phyloP scores from a whole-genome alignment of 2,329 filamentous ascomycete species.

The Paracoccidioides brasiliensis region DNA sequence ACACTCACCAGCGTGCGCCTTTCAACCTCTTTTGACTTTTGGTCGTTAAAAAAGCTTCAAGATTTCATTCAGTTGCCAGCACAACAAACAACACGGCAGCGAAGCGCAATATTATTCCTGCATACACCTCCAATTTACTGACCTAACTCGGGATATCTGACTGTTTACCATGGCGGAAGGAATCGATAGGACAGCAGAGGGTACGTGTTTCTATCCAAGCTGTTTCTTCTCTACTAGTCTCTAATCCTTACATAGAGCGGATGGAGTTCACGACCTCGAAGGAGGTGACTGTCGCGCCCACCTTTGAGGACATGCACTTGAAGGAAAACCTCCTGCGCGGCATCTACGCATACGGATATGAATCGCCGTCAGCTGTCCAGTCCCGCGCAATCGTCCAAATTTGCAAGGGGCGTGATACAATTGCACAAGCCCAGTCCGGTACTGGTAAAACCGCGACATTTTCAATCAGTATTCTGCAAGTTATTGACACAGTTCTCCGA shows the following conservation, averaged over 20 bases:
- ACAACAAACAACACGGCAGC: background rate
- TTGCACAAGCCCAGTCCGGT: constrained; percentile 93
- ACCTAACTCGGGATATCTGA: background rate
- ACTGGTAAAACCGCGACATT: constrained; percentile 96
- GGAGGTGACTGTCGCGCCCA: constrained; percentile 85
- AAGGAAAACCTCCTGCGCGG: constrained; percentile 96
- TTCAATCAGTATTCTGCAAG: constrained; percentile 89
- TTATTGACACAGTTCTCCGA: constrained; percentile 84
- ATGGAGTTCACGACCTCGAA: constrained; percentile 98
- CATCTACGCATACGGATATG: constrained; percentile 97
- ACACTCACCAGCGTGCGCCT: background rate
- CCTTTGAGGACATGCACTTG: constrained; percentile 89
- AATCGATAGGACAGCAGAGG: constrained; percentile 81
- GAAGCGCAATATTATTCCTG: background rate
- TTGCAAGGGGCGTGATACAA: constrained; percentile 97
- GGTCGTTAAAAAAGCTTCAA: background rate
- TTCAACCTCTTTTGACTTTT: background rate
- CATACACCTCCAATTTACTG: background rate
- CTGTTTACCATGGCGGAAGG: constrained; percentile 67
- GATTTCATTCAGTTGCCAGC: background rate
- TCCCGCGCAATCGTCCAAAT: constrained; percentile 97
- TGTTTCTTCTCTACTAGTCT: background rate
- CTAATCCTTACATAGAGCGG: constrained; percentile 46
- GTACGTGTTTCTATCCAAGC: constrained; percentile 18
- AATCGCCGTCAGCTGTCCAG: constrained; percentile 94